Evolutionary conservation across 495 filamentous ascomycete genomes (phyloP).

Genomic region (Talaromyces adpressus): DNA sequence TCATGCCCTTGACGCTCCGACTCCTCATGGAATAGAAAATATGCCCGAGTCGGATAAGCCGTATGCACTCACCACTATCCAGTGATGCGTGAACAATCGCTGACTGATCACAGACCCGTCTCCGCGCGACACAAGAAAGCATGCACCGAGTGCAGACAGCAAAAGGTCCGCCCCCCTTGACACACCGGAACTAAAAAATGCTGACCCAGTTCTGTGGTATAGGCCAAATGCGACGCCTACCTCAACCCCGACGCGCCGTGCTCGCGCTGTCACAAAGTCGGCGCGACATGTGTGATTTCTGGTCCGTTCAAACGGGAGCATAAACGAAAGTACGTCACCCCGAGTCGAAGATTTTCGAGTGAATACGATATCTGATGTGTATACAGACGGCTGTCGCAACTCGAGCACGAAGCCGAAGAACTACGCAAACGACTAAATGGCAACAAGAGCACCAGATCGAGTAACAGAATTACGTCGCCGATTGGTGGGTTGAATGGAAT

Average conservation of each 20-base stretch:
- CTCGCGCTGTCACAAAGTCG: slow-evolving; percentile 29
- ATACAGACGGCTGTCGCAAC: slow-evolving; percentile 26
- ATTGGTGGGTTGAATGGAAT: slow-evolving; percentile 24
- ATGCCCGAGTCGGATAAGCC: neutral
- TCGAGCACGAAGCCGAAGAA: slow-evolving; percentile 33
- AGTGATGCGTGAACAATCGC: neutral
- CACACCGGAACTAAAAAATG: no score
- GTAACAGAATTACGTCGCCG: slow-evolving; percentile 14
- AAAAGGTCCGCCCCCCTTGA: slow-evolving; percentile 24
- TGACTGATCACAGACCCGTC: neutral
- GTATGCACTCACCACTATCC: neutral
- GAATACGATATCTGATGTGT: neutral
- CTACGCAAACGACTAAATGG: slow-evolving; percentile 24
- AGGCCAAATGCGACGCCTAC: slow-evolving; percentile 34
- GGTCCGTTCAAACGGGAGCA: slow-evolving; percentile 38
- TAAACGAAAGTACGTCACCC: slow-evolving; percentile 30
- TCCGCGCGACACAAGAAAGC: slow-evolving; percentile 25
- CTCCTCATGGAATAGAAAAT: neutral
- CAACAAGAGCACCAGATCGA: slow-evolving; percentile 12
- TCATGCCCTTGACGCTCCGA: neutral
- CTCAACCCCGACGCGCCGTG: slow-evolving; percentile 26
- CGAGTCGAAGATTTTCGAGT: neutral
- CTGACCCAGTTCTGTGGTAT: neutral
- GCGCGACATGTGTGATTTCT: slow-evolving; percentile 30
- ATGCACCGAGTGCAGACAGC: slow-evolving; percentile 39